Base-by-base conservation (phyloP, 805 yeast species). In the Hanseniaspora opuntiae region DNA sequence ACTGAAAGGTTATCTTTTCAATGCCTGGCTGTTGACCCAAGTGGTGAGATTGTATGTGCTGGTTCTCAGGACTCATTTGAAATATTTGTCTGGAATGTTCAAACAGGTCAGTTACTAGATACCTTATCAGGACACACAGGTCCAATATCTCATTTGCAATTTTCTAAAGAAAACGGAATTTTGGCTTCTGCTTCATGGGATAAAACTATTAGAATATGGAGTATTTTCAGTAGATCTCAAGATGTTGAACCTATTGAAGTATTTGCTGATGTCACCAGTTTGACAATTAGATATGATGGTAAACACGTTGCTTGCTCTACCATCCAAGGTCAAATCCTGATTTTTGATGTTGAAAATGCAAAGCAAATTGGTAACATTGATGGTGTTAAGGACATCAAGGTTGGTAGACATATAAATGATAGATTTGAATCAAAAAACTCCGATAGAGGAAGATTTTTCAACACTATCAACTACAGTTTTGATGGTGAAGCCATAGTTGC, bases 111-210 rank as follows among this genome's bases (percentile, higher is more conserved):
- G 65, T 71, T 93, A 47, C 75, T 93, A 53, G 98, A 93, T 63
- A 76, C 86, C 16, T 72, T 93, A 48, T 72, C 89, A 5, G 98
- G 98, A 11, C 98, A 93, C 68, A 95, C 85, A 60, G 98, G 96
- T 2, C 98, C 98, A 0, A 82, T 93, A 3, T 86, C 96, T 0
- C 80, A 87, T 58, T 71, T 93, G 40, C 78, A 90, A 11, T 90
- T 93, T 65, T 95, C 96, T 46, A 71, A 70, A 12, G 95, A 88
- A 61, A 84, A 79, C 56, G 74, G 79, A 47, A 73, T 81, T 14
- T 73, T 93, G 55, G 97, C 95, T 3, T 81, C 93, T 55, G 94
- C 96, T 1, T 84, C 95, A 22, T 93, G 98, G 98, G 98, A 93
- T 69, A 85, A 84, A 60, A 89, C 97, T 4, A 82, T 89, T 17